Evolutionary conservation across 352 stramenopile species (phyloP).

Genomic region (Phytophthora pseudosyringae): DNA sequence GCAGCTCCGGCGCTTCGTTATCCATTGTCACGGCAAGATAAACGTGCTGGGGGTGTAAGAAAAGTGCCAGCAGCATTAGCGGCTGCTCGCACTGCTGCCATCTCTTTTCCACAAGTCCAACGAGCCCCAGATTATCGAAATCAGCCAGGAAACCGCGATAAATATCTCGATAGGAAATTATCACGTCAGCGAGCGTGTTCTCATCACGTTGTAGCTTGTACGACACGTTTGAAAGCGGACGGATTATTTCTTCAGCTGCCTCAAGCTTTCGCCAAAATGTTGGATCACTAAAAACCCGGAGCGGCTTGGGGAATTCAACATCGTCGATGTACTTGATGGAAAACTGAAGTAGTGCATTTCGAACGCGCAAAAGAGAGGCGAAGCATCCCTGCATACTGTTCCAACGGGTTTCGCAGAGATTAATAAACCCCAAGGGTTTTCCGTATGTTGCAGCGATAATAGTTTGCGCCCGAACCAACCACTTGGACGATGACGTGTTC

Average conservation of each 20-base stretch:
- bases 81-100: constrained; percentile 13
- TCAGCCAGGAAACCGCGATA: not conserved
- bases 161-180: not conserved
- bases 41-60: constrained; percentile 9
- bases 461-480: not conserved
- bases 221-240: constrained; percentile 3
- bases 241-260: not conserved
- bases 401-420: not conserved
- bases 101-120: constrained; percentile 8
- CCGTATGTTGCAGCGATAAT: not conserved
- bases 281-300: not conserved
- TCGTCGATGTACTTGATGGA: not conserved
- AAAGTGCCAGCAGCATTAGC: constrained; percentile 9
- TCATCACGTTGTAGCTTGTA: constrained; percentile 1
- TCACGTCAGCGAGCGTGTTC: not conserved
- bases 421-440: not conserved
- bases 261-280: not conserved
- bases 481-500: not conserved
- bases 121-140: not conserved
- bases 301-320: not conserved
- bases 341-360: not conserved
- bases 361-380: not conserved
- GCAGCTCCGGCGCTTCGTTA: not conserved
- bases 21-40: constrained; percentile 2
- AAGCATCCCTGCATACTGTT: not conserved